Base-by-base conservation (phyloP, 345 rosid species). In the Euclidium syriacum region DNA sequence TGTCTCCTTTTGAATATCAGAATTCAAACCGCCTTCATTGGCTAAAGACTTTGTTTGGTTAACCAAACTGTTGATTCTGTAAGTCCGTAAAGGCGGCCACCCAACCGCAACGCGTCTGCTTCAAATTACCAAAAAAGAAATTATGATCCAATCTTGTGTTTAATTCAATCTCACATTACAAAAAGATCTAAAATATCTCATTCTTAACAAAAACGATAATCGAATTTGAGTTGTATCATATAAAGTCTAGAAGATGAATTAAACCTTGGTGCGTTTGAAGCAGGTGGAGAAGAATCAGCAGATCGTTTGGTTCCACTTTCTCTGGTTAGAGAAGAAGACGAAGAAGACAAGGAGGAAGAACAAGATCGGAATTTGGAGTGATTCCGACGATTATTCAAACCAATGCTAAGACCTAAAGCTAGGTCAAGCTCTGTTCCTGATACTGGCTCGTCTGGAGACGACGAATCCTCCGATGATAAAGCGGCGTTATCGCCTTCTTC, bases 51-150 rank as follows among this genome's bases (percentile, higher is more conserved):
- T 92, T 29, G 80, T 78, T 66, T 85, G 90, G 78, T 79, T 83
- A 64, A 65, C 84, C 80, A 89, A 81, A 79, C 83, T 83, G 73
- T 87, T 87, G 82, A 89, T 82, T 71, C 98, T 75, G 63, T 81
- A 78, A 44, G 86, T 68, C 71, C 89, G 72, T 52, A 92, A 58
- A 26, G 98, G 98, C 47, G 98, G 98, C 98, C 98, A 92, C 20
- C 98, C 98, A 23, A 89, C 86, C 6, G 69, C 64, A 46, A 82
- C 86, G 58, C 81, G 91, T 61, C 90, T 87, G 84, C 59, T 74
- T 53, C 47, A 70, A 44, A 32, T 58, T n/a, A 40, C 48, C 75
- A 14, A n/a, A 39, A 15, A 52, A 24, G 0, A 46, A 20, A 17
- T 20, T 7, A 43, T 33, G 56, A 26, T 47, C 8, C 30, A 8